A percentile compares a stretch with the other conserved stretches of the same genome.
phyloP scores from a whole-genome alignment of 2,329 filamentous ascomycete species.

The Drechmeria coniospora region DNA sequence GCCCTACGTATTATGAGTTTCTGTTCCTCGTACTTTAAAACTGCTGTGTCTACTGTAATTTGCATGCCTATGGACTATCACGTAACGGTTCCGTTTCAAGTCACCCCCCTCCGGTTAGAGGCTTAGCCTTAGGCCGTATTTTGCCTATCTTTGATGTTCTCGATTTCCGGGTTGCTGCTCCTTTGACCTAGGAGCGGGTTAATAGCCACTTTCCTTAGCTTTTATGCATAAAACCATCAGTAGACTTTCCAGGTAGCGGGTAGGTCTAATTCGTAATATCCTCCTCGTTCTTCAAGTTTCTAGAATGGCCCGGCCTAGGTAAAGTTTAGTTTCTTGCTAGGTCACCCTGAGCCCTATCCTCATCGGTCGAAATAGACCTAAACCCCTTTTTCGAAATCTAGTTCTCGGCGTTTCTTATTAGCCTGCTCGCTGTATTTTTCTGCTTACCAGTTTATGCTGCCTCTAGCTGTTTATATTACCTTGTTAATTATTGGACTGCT shows the following conservation, averaged over 20 bases:
- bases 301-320: not conserved
- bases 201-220: not conserved
- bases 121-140: no score
- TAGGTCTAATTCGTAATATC: not conserved
- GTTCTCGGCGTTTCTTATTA: not conserved
- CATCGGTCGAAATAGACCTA: not conserved
- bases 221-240: not conserved
- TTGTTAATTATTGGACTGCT: not conserved
- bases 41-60: no score
- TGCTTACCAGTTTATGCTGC: not conserved
- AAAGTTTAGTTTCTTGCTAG: not conserved
- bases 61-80: no score
- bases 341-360: not conserved
- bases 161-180: no score
- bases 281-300: not conserved
- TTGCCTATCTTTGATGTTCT: no score
- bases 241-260: not conserved
- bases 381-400: not conserved
- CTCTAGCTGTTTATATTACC: not conserved
- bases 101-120: no score
- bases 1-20: no score
- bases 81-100: no score
- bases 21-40: no score
- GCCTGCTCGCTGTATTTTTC: not conserved
- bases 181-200: not conserved